Conservation (phyloP, 2,329 filamentous ascomycete species). For the Xylaria digitata region DNA sequence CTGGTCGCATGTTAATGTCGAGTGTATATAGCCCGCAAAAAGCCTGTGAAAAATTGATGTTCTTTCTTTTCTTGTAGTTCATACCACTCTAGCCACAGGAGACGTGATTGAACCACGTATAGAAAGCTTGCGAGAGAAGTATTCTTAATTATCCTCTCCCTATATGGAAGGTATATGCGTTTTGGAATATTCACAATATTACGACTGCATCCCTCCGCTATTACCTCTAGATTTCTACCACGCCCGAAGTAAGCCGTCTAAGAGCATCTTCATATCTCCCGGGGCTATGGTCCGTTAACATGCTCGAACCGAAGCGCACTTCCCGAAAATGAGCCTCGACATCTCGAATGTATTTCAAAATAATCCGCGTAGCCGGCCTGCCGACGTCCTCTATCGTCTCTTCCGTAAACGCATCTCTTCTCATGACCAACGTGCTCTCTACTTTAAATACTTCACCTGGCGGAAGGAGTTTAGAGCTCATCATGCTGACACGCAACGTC, state of each 20-base stretch:
- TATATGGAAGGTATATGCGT: background rate
- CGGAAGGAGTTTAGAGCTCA: slow-evolving; percentile 75
- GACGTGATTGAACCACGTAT: background rate
- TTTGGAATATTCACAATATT: background rate
- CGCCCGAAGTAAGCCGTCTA: slow-evolving; percentile 66
- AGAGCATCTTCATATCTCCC: slow-evolving; percentile 78
- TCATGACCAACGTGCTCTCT: slow-evolving; percentile 74
- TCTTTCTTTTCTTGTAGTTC: no score
- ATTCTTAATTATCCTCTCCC: background rate
- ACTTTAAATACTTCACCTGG: slow-evolving; percentile 81
- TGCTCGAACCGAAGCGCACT: slow-evolving; percentile 76
- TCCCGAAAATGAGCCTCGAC: slow-evolving; percentile 78
- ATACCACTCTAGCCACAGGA: background rate
- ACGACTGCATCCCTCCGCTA: background rate
- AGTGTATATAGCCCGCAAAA: slow-evolving; percentile 24
- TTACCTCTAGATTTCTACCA: slow-evolving; percentile 47
- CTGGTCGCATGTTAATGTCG: background rate
- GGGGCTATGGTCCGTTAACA: slow-evolving; percentile 81
- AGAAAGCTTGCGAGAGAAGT: no score
- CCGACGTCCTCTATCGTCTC: slow-evolving; percentile 64
- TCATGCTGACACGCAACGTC: slow-evolving; percentile 74
- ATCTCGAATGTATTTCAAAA: slow-evolving; percentile 76
- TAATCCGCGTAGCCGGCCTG: slow-evolving; percentile 73
- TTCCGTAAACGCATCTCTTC: slow-evolving; percentile 71
- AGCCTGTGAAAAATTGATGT: background rate